These are phyloP conservation scores for Exidia glandulosa DNA, from an alignment of 768 basidiomycete genomes.

Conservation along the genomic window DNA sequence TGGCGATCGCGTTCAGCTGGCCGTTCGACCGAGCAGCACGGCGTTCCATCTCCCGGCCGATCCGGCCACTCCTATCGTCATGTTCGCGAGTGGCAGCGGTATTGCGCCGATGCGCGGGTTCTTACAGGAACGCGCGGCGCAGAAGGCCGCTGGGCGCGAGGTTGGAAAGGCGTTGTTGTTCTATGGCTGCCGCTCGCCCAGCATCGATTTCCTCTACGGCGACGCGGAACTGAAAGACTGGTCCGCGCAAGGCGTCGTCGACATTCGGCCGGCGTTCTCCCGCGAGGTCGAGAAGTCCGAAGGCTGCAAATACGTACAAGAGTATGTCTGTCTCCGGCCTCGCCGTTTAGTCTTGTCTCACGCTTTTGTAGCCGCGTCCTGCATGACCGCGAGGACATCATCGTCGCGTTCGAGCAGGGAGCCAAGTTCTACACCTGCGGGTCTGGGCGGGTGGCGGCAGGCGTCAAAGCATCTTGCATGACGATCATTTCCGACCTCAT, in stretches of 20 bases:
- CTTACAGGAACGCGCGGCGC: slow-evolving; percentile 37
- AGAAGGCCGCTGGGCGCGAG: slow-evolving; percentile 31
- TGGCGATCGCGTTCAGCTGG: slow-evolving; percentile 31
- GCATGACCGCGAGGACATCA: slow-evolving; percentile 28
- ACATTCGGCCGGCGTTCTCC: slow-evolving; percentile 35
- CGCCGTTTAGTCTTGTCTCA: neutral
- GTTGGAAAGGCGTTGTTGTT: slow-evolving; percentile 32
- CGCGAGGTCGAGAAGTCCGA: slow-evolving; percentile 15
- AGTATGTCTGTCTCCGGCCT: slow-evolving; percentile 17
- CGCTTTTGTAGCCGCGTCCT: slow-evolving; percentile 26
- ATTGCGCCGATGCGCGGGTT: slow-evolving; percentile 41
- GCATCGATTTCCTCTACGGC: slow-evolving; percentile 32
- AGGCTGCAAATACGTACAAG: slow-evolving; percentile 29
- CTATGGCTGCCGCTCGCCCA: slow-evolving; percentile 34
- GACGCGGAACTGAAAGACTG: slow-evolving; percentile 33
- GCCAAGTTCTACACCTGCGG: slow-evolving; percentile 37
- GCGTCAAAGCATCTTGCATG: slow-evolving; percentile 26
- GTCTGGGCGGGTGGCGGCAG: slow-evolving; percentile 26
- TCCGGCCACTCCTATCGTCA: slow-evolving; percentile 27
- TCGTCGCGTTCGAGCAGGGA: slow-evolving; percentile 18
- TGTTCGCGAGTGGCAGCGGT: slow-evolving; percentile 37
- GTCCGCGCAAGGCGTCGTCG: slow-evolving; percentile 30
- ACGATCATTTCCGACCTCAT: slow-evolving; percentile 24
- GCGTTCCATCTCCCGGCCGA: slow-evolving; percentile 37
- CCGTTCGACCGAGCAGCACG: slow-evolving; percentile 26